phyloP scores from a whole-genome alignment of 768 basidiomycete species.

The Hortiboletus campestris region DNA sequence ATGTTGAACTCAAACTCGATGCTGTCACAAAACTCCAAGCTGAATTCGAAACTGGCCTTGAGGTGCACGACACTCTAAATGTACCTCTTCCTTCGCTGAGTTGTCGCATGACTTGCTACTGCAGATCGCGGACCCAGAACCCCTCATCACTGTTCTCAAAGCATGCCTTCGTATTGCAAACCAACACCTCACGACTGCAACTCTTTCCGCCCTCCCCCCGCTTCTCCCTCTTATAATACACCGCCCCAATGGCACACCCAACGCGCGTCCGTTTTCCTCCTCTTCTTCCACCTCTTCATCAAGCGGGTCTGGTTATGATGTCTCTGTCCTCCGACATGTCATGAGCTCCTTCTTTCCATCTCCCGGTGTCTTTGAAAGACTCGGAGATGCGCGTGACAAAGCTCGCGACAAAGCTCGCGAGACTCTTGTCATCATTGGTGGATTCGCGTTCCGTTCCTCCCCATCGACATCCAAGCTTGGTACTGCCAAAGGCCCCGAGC shows the following conservation, averaged over 20 bases:
- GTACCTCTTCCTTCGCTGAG: constrained; percentile 14
- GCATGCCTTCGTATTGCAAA: constrained; percentile 76
- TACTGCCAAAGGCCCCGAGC: constrained; percentile 63
- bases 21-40: constrained; percentile 75
- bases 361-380: constrained; percentile 77
- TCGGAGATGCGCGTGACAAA: constrained; percentile 74
- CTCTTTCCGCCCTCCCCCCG: constrained; percentile 65
- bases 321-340: constrained; percentile 61
- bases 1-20: constrained; percentile 79
- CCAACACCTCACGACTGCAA: constrained; percentile 77
- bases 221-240: constrained; percentile 63
- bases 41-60: constrained; percentile 66
- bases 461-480: constrained; percentile 43
- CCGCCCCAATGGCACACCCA: constrained; percentile 30
- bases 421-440: constrained; percentile 70
- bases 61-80: constrained; percentile 45
- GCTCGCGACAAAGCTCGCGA: constrained; percentile 74
- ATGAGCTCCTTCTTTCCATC: constrained; percentile 68
- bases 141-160: constrained; percentile 67
- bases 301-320: constrained; percentile 46
- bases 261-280: constrained; percentile 42
- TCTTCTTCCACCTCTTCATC: constrained; percentile 53
- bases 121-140: constrained; percentile 73
- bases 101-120: constrained; percentile 8
- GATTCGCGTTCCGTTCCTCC: constrained; percentile 63